Conservation (phyloP, 768 basidiomycete species). For the Polyporus arcularius region DNA sequence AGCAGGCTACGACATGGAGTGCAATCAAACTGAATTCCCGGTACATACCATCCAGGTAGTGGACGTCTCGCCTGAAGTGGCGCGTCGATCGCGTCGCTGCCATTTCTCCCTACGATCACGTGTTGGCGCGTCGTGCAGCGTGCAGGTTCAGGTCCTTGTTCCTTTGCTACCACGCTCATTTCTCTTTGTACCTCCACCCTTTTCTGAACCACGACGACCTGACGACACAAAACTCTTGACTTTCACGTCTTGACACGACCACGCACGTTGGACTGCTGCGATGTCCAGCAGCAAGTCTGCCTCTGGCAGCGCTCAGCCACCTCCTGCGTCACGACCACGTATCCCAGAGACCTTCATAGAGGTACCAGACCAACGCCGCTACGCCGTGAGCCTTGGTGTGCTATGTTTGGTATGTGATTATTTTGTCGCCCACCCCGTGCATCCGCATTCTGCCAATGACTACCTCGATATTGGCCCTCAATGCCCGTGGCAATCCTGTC, state of each 20-base stretch:
- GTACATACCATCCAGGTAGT: too few species aligned
- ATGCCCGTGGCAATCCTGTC: too few species aligned
- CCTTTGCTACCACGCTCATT: not conserved
- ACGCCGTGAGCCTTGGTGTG: slow-evolving; percentile 72
- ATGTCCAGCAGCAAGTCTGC: slow-evolving; percentile 23
- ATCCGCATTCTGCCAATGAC: not conserved
- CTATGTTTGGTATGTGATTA: slow-evolving; percentile 67
- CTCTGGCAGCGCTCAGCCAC: slow-evolving; percentile 3
- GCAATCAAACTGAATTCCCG: too few species aligned
- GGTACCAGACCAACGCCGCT: slow-evolving; percentile 77
- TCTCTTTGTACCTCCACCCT: not conserved
- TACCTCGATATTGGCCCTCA: not conserved
- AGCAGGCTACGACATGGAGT: too few species aligned
- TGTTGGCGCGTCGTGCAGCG: not conserved
- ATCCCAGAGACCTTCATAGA: slow-evolving; percentile 77
- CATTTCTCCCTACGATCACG: not conserved
- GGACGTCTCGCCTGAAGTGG: too few species aligned
- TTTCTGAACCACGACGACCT: too few species aligned
- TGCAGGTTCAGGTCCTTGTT: not conserved
- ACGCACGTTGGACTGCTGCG: not conserved
- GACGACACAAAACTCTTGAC: not conserved
- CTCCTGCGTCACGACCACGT: slow-evolving; percentile 42
- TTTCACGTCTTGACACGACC: not conserved
- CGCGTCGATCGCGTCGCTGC: not conserved
- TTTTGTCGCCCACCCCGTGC: not conserved